These are phyloP conservation scores for Triticum monococcum DNA, from an alignment of 176 grass and related monocot species.

Conservation along the genomic window DNA sequence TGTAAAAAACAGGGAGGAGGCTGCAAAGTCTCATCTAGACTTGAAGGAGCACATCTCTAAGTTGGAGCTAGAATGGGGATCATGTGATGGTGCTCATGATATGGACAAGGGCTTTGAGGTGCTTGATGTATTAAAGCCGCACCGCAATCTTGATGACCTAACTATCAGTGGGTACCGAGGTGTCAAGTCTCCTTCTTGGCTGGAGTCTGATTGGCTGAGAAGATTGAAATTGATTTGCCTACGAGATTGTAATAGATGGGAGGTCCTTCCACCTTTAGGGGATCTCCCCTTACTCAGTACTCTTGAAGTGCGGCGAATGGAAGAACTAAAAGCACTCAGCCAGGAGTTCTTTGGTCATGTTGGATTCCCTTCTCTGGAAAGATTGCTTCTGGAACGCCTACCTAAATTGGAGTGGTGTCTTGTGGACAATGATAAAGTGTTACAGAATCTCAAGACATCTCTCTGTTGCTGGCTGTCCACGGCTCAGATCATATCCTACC, in stretches of 20 bases:
- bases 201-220: conserved; percentile 21
- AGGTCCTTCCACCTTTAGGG: conserved; percentile 38
- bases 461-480: conserved; percentile 15
- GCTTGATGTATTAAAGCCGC: conserved; percentile 36
- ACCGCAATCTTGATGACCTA: conserved; percentile 24
- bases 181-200: conserved; percentile 26
- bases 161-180: conserved; percentile 40
- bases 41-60: conserved; percentile 19
- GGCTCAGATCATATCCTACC: conserved; percentile 25
- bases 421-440: background rate
- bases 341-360: conserved; percentile 18
- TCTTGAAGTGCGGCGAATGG: conserved; percentile 24
- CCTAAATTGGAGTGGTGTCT: conserved; percentile 13
- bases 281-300: conserved; percentile 22
- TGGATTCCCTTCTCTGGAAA: conserved; percentile 32
- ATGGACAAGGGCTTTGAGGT: conserved; percentile 2
- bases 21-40: conserved; percentile 6
- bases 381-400: background rate
- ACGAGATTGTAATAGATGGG: conserved; percentile 14
- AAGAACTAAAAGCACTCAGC: background rate
- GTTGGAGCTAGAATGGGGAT: conserved; percentile 21
- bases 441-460: conserved; percentile 23
- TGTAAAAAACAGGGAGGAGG: background rate
- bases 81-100: background rate
- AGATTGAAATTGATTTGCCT: conserved; percentile 9